phyloP scores from a whole-genome alignment of 2,329 filamentous ascomycete species.

The Gremmenia infestans region DNA sequence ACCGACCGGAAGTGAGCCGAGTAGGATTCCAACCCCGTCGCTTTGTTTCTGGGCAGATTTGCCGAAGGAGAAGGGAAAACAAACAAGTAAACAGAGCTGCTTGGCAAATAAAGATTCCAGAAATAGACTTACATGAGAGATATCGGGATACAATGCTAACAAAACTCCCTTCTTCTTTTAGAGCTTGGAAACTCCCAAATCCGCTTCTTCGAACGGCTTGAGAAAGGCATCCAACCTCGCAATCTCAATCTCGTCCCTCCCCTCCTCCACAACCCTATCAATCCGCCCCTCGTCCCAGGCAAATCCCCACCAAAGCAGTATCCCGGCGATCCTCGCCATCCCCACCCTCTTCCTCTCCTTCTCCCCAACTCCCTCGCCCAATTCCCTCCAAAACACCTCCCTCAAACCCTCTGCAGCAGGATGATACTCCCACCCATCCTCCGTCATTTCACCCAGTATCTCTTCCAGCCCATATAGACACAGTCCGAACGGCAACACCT shows the following conservation, averaged over 20 bases:
- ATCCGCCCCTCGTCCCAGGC: slow-evolving; percentile 57
- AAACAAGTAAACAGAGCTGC: too few species aligned
- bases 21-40: too few species aligned
- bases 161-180: not conserved
- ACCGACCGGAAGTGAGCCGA: too few species aligned
- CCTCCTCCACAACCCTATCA: slow-evolving; percentile 50
- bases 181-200: not conserved
- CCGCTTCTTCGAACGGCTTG: not conserved
- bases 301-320: slow-evolving; percentile 59
- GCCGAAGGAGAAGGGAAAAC: too few species aligned
- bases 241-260: slow-evolving; percentile 48
- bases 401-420: slow-evolving; percentile 40
- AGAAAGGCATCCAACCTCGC: slow-evolving; percentile 40
- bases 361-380: slow-evolving; percentile 33
- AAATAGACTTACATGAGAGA: too few species aligned
- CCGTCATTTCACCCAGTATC: slow-evolving; percentile 45
- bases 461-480: slow-evolving; percentile 58
- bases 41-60: too few species aligned
- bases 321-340: slow-evolving; percentile 43
- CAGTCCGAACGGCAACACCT: slow-evolving; percentile 54
- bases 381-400: slow-evolving; percentile 44
- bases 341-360: slow-evolving; percentile 22
- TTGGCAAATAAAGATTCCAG: too few species aligned
- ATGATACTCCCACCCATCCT: slow-evolving; percentile 38
- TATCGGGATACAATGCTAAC: too few species aligned